Evolutionary conservation across 768 basidiomycete species (phyloP), one percentile per base, ranked within the genome.

Genomic region (Boletus bicolor): DNA sequence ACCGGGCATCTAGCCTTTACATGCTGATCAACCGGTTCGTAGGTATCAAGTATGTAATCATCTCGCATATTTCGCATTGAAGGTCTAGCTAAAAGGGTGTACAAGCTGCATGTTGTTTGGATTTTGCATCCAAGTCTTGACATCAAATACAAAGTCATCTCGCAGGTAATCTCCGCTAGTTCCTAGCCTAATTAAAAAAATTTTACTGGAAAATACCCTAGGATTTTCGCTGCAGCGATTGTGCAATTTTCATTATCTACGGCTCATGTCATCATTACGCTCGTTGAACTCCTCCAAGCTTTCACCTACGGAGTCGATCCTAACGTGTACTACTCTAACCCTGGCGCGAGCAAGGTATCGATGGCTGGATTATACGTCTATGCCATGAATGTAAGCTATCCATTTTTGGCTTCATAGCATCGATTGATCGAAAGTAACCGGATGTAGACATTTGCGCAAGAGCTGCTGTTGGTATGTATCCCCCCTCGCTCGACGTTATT

Each of bases 161-260:
- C 37, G 2, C 49, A 60, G 59, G 59, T 58, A 10, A 54, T 35
- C 19, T 39, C 14, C n/a, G 3, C 19, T 26, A 9, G 9, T 35
- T 36, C 32, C 30, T 28, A 34, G 28, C 14, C 14, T 19, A 8
- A 32, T 5, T 5, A 24, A 32, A 49, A 4, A 7, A 5, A 2
- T 26, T 30, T 46, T 32, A 21, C 42, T 19, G 3, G 38, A 45
- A 19, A 34, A 34, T 11, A 2, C 10, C 32, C 4, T 9, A 54
- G 57, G 37, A 44, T 65, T 37, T 30, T 65, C 43, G 8, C 50
- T 12, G 54, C 60, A 28, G 44, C 60, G 24, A 9, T 62, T n/a
- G 1, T 64, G 39, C 63, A 64, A 32, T 61, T 64, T 26, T 53
- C 53, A 5, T 38, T 61, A 30, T 54, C 59, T 24, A 57, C 59